Percentiles rank a stretch among this genome's conserved stretches.
phyloP scores from a whole-genome alignment of 192 early-diverging fungal genomes.

The Rhizophagus sp. region DNA sequence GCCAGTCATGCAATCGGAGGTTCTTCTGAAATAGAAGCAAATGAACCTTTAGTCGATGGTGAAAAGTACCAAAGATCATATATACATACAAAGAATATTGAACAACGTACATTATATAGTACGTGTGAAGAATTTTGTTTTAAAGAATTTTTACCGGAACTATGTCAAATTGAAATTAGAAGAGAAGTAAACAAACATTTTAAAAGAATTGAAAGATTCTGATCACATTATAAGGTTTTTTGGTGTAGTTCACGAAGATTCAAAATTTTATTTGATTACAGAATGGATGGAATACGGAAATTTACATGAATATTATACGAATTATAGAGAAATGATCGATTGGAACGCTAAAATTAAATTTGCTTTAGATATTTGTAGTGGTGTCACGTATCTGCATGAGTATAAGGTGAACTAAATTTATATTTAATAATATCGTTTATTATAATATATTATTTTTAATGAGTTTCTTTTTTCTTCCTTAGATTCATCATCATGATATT shows the following conservation, averaged over 20 bases:
- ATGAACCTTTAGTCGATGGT: no score
- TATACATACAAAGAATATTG: no score
- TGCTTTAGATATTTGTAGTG: constrained; percentile 34
- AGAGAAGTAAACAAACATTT: neutral
- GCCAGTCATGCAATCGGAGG: no score
- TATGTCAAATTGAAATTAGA: neutral
- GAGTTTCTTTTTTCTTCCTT: neutral
- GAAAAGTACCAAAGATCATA: no score
- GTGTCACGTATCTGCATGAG: constrained; percentile 40
- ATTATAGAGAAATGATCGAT: constrained; percentile 9
- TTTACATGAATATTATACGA: constrained; percentile 35
- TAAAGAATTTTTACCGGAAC: no score
- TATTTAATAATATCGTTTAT: no score
- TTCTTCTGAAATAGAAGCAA: no score
- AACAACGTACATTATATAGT: no score
- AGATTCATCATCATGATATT: constrained; percentile 27
- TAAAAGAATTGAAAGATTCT: constrained; percentile 8
- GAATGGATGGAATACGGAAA: constrained; percentile 41
- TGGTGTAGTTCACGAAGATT: constrained; percentile 13
- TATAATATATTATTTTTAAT: no score
- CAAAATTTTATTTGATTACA: constrained; percentile 39
- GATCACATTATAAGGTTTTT: constrained; percentile 13
- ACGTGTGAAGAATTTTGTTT: no score
- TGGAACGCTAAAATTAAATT: neutral
- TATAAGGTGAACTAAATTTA: neutral